Conservation (phyloP, 2,329 filamentous ascomycete genomes). For the Xylaria sp. region DNA sequence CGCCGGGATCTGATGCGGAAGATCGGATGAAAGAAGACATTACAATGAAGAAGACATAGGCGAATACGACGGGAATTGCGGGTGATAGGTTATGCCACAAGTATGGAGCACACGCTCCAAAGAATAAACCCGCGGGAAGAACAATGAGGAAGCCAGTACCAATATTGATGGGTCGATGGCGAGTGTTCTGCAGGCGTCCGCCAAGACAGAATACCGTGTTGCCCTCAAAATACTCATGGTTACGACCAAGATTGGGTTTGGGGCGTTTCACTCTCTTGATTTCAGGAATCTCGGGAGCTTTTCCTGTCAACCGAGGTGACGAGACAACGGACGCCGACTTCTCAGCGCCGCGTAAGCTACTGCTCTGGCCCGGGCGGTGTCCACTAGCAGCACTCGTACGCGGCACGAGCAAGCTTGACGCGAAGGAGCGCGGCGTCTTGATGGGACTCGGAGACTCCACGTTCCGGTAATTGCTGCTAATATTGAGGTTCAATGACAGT, state of each 20-base stretch:
- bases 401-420: conserved; percentile 66
- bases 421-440: conserved; percentile 70
- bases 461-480: conserved; percentile 49
- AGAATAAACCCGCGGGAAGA: conserved; percentile 75
- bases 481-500: conserved; percentile 56
- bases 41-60: conserved; percentile 85
- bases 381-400: conserved; percentile 47
- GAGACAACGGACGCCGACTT: conserved; percentile 78
- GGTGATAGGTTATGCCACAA: conserved; percentile 82
- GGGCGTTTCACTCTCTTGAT: conserved; percentile 29
- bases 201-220: conserved; percentile 87
- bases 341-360: conserved; percentile 63
- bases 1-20: conserved; percentile 85
- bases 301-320: conserved; percentile 56
- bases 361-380: conserved; percentile 45
- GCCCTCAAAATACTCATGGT: conserved; percentile 89
- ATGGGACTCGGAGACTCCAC: conserved; percentile 52
- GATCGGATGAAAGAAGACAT: conserved; percentile 92
- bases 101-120: conserved; percentile 77
- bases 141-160: conserved; percentile 77
- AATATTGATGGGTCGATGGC: conserved; percentile 82
- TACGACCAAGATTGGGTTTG: conserved; percentile 53
- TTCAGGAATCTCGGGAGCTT: conserved; percentile 23
- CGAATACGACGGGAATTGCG: conserved; percentile 82
- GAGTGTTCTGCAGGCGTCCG: conserved; percentile 82